Evolutionary conservation across 2,329 filamentous ascomycete species (phyloP).

Genomic region (Trichoderma hamatum): DNA sequence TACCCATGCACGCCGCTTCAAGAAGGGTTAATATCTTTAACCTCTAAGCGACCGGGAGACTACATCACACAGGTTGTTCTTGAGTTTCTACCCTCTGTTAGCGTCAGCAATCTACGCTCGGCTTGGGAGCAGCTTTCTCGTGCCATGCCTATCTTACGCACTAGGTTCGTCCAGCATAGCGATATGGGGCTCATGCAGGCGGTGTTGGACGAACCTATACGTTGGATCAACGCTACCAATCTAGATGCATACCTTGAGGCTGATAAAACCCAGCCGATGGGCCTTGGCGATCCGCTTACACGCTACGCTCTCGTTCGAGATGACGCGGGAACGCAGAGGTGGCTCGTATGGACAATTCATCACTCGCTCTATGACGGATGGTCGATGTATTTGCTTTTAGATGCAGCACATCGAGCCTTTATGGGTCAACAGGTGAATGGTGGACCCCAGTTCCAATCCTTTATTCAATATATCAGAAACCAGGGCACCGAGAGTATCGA

Average conservation of each 20-base stretch:
- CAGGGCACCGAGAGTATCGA: background rate
- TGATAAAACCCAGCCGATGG: slow-evolving; percentile 43
- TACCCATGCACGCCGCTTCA: slow-evolving; percentile 44
- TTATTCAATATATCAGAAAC: slow-evolving; percentile 47
- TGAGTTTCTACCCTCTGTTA: slow-evolving; percentile 22
- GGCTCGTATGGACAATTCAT: slow-evolving; percentile 46
- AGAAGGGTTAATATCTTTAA: slow-evolving; percentile 41
- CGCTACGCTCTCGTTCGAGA: slow-evolving; percentile 45
- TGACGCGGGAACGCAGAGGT: slow-evolving; percentile 43
- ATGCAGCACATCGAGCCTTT: slow-evolving; percentile 32
- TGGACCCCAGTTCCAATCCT: slow-evolving; percentile 43
- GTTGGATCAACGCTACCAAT: slow-evolving; percentile 33
- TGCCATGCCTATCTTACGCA: slow-evolving; percentile 43
- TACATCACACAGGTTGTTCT: slow-evolving; percentile 29
- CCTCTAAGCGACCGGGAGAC: slow-evolving; percentile 29
- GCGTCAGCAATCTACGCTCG: background rate
- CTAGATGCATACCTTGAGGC: slow-evolving; percentile 42
- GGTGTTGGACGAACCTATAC: slow-evolving; percentile 43
- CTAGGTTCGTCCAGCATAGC: slow-evolving; percentile 49
- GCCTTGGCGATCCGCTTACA: slow-evolving; percentile 45
- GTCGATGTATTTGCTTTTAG: slow-evolving; percentile 49
- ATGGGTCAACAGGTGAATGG: too few species aligned
- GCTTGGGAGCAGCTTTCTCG: slow-evolving; percentile 27
- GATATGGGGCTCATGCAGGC: slow-evolving; percentile 47
- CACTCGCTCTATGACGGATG: slow-evolving; percentile 54